Evolutionary conservation across 2,329 filamentous ascomycete genomes (phyloP), one percentile per base, ranked within the genome.

Genomic region (Ophiostoma quercus): DNA sequence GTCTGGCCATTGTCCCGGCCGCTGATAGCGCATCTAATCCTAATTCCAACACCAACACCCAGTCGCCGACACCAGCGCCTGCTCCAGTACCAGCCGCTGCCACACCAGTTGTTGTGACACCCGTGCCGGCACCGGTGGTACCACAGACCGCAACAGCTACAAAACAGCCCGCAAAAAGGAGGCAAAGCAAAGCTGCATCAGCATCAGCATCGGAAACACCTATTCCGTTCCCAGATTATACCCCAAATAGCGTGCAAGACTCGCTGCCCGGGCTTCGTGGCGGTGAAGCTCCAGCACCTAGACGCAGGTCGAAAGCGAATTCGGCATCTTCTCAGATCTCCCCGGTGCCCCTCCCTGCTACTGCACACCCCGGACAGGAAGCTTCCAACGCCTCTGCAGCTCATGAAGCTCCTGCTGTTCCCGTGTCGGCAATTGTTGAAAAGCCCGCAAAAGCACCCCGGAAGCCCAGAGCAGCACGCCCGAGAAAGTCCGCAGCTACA

Each of bases 1-100:
- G 83, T 16, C 77, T 88, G 32, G 80, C 84, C 12, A 87, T 88
- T 67, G 83, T 88, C 5, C 85, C 87, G 68, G 84, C 85, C 2
- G 78, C 77, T 8, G 80, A 81, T 54, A 77, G 79, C 39, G 39
- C 39, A 19, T 74, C 68, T 67, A 74, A 25, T 68, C 12, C 39
- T 3, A 41, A 41, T 19, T 74, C 68, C 68, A 74, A n/a, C 68
- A 75, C 76, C 7, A 75, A 71, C 1, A 72, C 71, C 57, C 67
- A 74, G 8, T 74, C 76, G 32, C 29, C 32, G 8, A 22, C 34
- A 3, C 76, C 32, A 2, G 14, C 19, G 3, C 76, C 62, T 73
- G 76, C n/a, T 16, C 9, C 67, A 37, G 63, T 14, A 37, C n/a
- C 41, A 12, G 19, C 16, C 43, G 22, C 60, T 62, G 9, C 32